phyloP scores from a whole-genome alignment of 176 grass and related monocot species.

The Oryza glumipatula region DNA sequence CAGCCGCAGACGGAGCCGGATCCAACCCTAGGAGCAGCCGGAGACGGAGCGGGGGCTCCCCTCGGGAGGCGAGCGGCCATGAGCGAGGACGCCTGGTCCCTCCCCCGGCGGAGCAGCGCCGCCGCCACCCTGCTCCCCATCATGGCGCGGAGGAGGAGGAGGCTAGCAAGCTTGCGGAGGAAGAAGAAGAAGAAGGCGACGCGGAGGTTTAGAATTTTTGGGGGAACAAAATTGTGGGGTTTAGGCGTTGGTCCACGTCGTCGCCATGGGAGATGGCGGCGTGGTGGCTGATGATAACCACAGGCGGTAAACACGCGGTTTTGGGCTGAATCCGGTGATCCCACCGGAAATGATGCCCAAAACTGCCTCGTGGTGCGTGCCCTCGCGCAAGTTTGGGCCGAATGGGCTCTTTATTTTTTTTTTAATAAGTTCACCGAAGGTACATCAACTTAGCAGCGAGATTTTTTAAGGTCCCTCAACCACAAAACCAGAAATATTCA shows the following conservation, averaged over 20 bases:
- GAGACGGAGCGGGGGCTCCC: slow-evolving; percentile 2
- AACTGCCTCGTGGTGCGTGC: background rate
- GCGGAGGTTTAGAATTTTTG: slow-evolving; percentile 15
- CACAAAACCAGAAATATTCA: no score
- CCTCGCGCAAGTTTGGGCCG: background rate
- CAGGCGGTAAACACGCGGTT: background rate
- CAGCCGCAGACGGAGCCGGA: slow-evolving; percentile 7
- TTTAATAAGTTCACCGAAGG: no score
- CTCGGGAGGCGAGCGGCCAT: slow-evolving; percentile 20
- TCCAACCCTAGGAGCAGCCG: slow-evolving; percentile 42
- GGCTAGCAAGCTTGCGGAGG: slow-evolving; percentile 27
- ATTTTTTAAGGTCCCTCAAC: no score
- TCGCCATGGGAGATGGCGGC: background rate
- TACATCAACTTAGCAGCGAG: no score
- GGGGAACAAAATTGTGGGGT: slow-evolving; percentile 26
- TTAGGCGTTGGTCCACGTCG: slow-evolving; percentile 22
- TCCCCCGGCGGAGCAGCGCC: slow-evolving; percentile 71
- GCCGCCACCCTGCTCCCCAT: slow-evolving; percentile 57
- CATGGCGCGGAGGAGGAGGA: slow-evolving; percentile 1
- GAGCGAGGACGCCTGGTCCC: slow-evolving; percentile 34
- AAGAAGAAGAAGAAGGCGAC: slow-evolving; percentile 2
- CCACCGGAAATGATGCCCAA: background rate
- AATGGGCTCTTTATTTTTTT: background rate
- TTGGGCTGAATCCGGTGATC: background rate
- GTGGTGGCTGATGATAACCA: background rate